Percentiles rank a stretch among this genome's conserved stretches.
Conservation (phyloP, 2,329 filamentous ascomycete genomes). For the Fusarium algeriense region DNA sequence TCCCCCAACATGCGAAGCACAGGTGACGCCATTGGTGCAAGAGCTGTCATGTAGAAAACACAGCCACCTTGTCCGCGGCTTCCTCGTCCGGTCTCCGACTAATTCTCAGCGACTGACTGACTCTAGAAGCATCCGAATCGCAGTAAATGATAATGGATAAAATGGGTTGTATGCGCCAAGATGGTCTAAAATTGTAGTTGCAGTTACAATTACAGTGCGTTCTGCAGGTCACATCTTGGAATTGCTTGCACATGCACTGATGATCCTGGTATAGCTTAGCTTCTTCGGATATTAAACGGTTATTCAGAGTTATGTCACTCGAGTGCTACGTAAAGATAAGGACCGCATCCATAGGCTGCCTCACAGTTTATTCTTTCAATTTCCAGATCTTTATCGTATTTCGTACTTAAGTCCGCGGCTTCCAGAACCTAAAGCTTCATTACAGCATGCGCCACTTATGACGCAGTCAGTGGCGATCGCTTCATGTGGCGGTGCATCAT, state of each 20-base stretch:
- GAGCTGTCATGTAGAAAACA: conserved; percentile 19
- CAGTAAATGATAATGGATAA: neutral
- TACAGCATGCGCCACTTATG: conserved; percentile 32
- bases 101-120: neutral
- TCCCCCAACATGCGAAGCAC: conserved; percentile 23
- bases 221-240: conserved; percentile 12
- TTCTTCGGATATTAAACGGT: neutral
- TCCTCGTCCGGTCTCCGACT: conserved; percentile 4
- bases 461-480: conserved; percentile 17
- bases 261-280: conserved; percentile 9
- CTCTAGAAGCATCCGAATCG: neutral
- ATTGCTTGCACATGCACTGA: conserved; percentile 9
- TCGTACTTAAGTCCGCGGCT: neutral
- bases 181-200: neutral
- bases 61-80: conserved; percentile 29
- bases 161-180: conserved; percentile 22
- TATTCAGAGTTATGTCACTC: neutral
- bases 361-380: conserved; percentile 1
- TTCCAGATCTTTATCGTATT: neutral
- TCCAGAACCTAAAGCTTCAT: neutral
- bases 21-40: conserved; percentile 39
- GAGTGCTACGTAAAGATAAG: neutral
- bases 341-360: conserved; percentile 11
- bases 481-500: conserved; percentile 11
- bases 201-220: neutral